These are phyloP conservation scores for Peterozyma toletana DNA, from an alignment of 805 yeast species.

Conservation along the genomic window DNA sequence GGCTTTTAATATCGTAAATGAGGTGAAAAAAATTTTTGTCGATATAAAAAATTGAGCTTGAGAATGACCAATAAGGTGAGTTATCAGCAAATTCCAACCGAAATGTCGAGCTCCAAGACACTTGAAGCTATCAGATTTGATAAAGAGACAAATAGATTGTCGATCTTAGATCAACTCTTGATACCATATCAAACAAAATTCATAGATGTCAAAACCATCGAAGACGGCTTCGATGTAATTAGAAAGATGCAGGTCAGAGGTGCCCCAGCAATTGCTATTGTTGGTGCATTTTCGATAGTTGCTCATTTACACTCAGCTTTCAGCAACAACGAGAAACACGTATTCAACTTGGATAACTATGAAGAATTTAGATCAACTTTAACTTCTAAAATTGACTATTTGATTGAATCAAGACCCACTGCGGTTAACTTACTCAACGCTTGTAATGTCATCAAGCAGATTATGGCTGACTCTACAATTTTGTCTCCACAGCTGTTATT, in stretches of 20 bases:
- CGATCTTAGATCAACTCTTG: constrained; percentile 71
- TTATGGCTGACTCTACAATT: constrained; percentile 14
- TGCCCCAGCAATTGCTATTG: constrained; percentile 97
- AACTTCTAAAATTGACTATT: constrained; percentile 45
- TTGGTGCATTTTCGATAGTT: constrained; percentile 77
- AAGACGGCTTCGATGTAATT: constrained; percentile 79
- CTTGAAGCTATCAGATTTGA: constrained; percentile 67
- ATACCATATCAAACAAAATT: constrained; percentile 78
- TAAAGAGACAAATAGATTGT: constrained; percentile 34
- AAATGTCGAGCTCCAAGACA: constrained; percentile 11
- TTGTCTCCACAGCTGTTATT: constrained; percentile 15
- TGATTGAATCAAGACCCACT: constrained; percentile 83
- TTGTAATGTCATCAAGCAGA: constrained; percentile 38
- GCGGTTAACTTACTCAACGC: constrained; percentile 91
- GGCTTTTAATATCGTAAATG: no score
- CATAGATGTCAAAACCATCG: constrained; percentile 51
- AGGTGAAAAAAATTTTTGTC: no score
- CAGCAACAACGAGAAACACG: constrained; percentile 13
- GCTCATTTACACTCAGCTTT: constrained; percentile 48
- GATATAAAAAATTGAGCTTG: no score
- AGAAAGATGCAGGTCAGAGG: constrained; percentile 93
- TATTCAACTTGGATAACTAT: constrained; percentile 24
- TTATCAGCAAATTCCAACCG: no score
- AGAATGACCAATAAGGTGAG: no score
- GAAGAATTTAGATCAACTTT: constrained; percentile 29